phyloP scores from a whole-genome alignment of 805 yeast genomes.

The Sugiyamaella smithiae region DNA sequence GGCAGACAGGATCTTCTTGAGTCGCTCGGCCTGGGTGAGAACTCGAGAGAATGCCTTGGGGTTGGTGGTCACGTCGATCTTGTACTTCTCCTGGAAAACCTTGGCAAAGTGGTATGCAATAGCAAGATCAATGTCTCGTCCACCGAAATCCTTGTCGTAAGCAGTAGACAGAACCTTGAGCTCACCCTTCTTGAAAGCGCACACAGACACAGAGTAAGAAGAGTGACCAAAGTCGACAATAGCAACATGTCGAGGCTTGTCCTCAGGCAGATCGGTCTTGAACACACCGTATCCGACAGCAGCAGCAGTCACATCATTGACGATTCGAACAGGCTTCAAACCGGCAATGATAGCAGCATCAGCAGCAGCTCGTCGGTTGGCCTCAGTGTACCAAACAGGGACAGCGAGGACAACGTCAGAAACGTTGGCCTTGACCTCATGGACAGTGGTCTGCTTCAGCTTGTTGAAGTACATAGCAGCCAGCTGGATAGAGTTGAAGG shows the following conservation, averaged over 20 bases:
- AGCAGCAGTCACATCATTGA: constrained; percentile 97
- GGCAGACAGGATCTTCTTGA: constrained; percentile 96
- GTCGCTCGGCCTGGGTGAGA: constrained; percentile 82
- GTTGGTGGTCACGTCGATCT: constrained; percentile 86
- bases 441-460: constrained; percentile 72
- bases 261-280: constrained; percentile 95
- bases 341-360: constrained; percentile 97
- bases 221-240: constrained; percentile 98
- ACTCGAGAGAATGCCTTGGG: constrained; percentile 96
- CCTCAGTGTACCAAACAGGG: constrained; percentile 96
- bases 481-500: constrained; percentile 84
- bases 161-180: constrained; percentile 89
- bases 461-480: constrained; percentile 94
- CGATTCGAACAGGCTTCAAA: constrained; percentile 95
- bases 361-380: constrained; percentile 92
- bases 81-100: constrained; percentile 86
- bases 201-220: constrained; percentile 84
- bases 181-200: constrained; percentile 94
- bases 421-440: constrained; percentile 79
- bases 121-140: constrained; percentile 93
- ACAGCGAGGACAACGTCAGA: constrained; percentile 91
- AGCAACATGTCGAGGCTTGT: constrained; percentile 83
- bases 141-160: constrained; percentile 95
- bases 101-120: constrained; percentile 93
- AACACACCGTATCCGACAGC: constrained; percentile 99